Percentiles rank a stretch among this genome's conserved stretches.
These are phyloP conservation scores for Pholiota adiposa DNA, from an alignment of 1,284 basidiomycete genomes.

Conservation along the genomic window DNA sequence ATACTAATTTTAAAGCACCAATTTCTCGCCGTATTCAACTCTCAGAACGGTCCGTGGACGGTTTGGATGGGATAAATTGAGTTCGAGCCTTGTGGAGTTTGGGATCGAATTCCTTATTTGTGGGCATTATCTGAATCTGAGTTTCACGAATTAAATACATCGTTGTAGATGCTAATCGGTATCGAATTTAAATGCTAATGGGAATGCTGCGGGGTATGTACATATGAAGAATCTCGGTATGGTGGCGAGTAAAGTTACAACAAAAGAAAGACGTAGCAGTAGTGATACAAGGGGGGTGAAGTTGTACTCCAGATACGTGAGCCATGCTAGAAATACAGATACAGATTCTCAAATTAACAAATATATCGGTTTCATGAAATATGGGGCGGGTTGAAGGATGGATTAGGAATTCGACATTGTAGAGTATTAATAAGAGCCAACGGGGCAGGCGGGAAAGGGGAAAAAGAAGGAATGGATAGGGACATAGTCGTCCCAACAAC, in stretches of 20 bases:
- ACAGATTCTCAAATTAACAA: neutral
- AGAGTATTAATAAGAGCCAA: neutral
- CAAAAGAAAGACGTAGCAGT: neutral
- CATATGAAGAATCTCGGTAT: neutral
- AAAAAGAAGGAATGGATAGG: neutral
- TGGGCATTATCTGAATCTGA: neutral
- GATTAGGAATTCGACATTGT: neutral
- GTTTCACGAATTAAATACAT: neutral
- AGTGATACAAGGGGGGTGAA: neutral
- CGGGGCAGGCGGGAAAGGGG: neutral
- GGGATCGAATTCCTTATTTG: too few relatives aligned
- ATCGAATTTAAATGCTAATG: neutral
- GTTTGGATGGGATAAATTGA: too few relatives aligned
- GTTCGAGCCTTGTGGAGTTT: too few relatives aligned
- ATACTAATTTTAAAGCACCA: neutral
- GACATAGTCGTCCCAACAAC: neutral
- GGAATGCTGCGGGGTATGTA: neutral
- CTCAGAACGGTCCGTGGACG: too few relatives aligned
- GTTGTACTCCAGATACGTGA: neutral
- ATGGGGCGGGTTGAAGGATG: neutral
- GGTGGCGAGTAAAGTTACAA: neutral
- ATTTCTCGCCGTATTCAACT: too few relatives aligned
- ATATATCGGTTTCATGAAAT: neutral
- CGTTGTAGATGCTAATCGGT: neutral
- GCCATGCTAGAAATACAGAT: neutral